Base-by-base conservation (phyloP, 202 grass and related monocot species). In the Elaeis oleifera region DNA sequence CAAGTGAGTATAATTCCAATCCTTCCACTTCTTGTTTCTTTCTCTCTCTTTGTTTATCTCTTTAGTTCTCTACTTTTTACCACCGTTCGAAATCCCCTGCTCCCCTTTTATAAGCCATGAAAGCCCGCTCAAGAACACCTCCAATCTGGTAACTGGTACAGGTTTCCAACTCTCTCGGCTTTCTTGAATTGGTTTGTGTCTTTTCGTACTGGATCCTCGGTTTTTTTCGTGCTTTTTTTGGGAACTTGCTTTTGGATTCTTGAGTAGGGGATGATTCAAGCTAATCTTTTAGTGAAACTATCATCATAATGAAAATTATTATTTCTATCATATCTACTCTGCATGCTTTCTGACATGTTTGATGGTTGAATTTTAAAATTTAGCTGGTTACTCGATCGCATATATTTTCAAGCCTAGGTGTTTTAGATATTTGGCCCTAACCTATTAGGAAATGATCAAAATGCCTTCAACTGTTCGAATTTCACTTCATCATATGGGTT, bases 61-160 rank as follows among this genome's bases (percentile, higher is more conserved):
- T 29, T 56, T 20, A 17, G 11, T 63, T 28, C 1, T 68, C 1
- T 13, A 70, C 64, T 64, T 83, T 13, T 77, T 56, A 72, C 62
- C 26, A 66, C 72, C 14, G 64, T 90, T 79, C 77, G 21, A 81
- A 81, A 58, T 88, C 68, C 4, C 84, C 62, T 25, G 29, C 16
- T 60, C 59, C 24, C 23, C 39, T n/a, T 44, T 55, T 39, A 55
- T 39, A 48, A 23, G 60, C 23, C 20, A 20, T 14, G 21, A 32
- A 50, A 55, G 54, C 16, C 24, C 49, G 50, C 16, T 57, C 66
- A 73, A 80, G 81, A 65, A 85, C 78, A 19, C 87, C 81, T 19
- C 75, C 80, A 60, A 74, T 81, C 20, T 80, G 88, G 67, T 85
- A 91, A 69, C 75, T 91, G 79, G 84, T 89, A 26, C 16, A 39